These are phyloP conservation scores for Syzygium oleosum DNA, from an alignment of 345 rosid genomes.

Conservation along the genomic window DNA sequence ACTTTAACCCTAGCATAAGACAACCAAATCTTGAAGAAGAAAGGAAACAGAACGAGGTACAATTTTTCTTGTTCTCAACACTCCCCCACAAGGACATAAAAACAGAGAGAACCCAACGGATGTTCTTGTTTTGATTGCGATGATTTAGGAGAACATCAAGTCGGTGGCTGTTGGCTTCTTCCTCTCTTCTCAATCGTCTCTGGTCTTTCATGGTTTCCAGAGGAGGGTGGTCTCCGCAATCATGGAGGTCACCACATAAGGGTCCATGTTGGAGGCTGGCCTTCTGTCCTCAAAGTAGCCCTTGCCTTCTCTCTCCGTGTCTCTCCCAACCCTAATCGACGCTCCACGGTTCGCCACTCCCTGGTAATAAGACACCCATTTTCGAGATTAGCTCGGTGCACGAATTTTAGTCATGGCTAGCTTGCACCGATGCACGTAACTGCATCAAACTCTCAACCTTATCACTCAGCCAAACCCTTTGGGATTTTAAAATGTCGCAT, in stretches of 20 bases:
- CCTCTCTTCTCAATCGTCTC: background rate
- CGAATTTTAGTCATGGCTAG: background rate
- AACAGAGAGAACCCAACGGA: background rate
- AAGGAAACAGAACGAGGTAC: background rate
- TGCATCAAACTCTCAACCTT: background rate
- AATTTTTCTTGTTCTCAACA: background rate
- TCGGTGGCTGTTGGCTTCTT: background rate
- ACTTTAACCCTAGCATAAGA: background rate
- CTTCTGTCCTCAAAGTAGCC: slow-evolving; percentile 35
- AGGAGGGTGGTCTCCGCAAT: slow-evolving; percentile 30
- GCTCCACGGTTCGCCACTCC: slow-evolving; percentile 32
- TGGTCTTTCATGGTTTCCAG: slow-evolving; percentile 7
- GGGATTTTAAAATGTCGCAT: background rate
- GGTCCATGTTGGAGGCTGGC: slow-evolving; percentile 39
- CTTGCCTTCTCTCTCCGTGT: slow-evolving; percentile 24
- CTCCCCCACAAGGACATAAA: background rate
- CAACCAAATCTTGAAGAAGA: background rate
- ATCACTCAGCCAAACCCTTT: background rate
- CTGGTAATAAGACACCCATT: background rate
- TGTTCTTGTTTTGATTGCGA: background rate
- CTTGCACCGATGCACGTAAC: background rate
- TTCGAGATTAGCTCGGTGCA: background rate
- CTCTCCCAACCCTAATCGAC: slow-evolving; percentile 24
- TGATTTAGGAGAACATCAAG: background rate
- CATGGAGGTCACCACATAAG: slow-evolving; percentile 30